phyloP scores from a whole-genome alignment of 805 yeast species.

The Lachancea kluyveri region DNA sequence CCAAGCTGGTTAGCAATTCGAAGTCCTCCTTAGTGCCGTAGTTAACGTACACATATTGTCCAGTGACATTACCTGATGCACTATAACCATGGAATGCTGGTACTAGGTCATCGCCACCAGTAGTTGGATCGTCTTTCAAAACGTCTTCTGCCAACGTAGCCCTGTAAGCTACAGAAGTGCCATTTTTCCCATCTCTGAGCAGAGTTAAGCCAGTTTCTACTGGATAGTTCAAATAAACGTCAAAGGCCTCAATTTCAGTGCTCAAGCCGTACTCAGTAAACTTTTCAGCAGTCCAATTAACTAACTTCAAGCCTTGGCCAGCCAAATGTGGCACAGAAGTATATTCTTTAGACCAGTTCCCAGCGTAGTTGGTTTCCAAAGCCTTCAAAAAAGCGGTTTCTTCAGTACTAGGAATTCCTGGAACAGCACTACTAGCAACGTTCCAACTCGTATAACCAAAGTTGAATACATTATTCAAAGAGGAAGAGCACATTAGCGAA shows the following conservation, averaged over 20 bases:
- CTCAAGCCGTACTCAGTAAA: slow-evolving; percentile 56
- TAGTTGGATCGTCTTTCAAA: slow-evolving; percentile 44
- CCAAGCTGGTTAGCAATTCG: slow-evolving; percentile 37
- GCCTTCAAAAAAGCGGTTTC: slow-evolving; percentile 20
- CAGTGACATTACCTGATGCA: slow-evolving; percentile 70
- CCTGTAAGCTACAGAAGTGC: slow-evolving; percentile 34
- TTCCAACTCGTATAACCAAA: too few species aligned
- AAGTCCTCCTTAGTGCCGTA: slow-evolving; percentile 63
- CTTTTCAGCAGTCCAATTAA: slow-evolving; percentile 52
- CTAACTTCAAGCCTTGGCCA: slow-evolving; percentile 43
- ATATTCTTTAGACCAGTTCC: slow-evolving; percentile 48
- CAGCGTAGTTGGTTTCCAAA: slow-evolving; percentile 34
- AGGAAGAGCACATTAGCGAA: too few species aligned
- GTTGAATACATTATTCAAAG: too few species aligned
- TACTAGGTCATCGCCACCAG: slow-evolving; percentile 39
- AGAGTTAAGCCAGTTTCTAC: slow-evolving; percentile 45
- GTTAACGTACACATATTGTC: slow-evolving; percentile 58
- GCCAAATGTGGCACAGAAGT: slow-evolving; percentile 54
- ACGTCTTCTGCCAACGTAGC: slow-evolving; percentile 51
- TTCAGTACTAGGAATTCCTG: slow-evolving; percentile 3
- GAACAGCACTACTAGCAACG: too few species aligned
- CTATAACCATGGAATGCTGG: slow-evolving; percentile 77
- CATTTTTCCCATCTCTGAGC: slow-evolving; percentile 16
- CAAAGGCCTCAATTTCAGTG: slow-evolving; percentile 48
- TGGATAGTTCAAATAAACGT: slow-evolving; percentile 62